Percentiles rank a stretch among this genome's conserved stretches.
Evolutionary conservation across 2,329 filamentous ascomycete genomes (phyloP).

Genomic region (Colletotrichum endophyticum): DNA sequence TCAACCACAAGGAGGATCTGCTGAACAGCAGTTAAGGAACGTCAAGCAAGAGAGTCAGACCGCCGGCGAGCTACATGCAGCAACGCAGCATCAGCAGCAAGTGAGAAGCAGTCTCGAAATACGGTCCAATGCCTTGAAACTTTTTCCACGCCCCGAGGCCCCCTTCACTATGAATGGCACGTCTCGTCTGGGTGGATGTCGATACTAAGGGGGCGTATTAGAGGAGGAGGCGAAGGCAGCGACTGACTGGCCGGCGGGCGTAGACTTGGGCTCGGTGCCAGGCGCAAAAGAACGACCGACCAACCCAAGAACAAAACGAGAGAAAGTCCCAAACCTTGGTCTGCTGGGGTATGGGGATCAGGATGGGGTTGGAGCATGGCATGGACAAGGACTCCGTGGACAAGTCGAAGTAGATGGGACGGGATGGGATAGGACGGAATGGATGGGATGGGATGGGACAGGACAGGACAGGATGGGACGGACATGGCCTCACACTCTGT

Average conservation of each 20-base stretch:
- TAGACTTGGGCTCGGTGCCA: background rate
- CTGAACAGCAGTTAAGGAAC: background rate
- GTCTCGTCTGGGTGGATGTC: background rate
- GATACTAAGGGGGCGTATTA: background rate
- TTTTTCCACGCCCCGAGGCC: background rate
- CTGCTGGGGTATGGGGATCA: slow-evolving; percentile 14
- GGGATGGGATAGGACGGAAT: background rate
- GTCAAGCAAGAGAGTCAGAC: background rate
- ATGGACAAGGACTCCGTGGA: background rate
- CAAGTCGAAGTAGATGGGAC: slow-evolving; percentile 3
- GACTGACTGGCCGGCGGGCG: slow-evolving; percentile 4
- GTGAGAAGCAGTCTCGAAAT: background rate
- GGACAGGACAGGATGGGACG: background rate
- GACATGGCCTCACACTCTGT: background rate
- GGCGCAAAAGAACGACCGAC: background rate
- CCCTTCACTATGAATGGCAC: background rate
- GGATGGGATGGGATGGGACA: background rate
- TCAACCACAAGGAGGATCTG: background rate
- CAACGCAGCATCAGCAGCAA: background rate
- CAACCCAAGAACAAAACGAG: background rate
- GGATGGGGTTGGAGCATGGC: background rate
- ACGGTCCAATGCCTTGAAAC: background rate
- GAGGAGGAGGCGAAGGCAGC: background rate
- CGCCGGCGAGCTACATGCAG: background rate
- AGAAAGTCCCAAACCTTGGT: slow-evolving; percentile 9